Evolutionary conservation across 768 basidiomycete genomes (phyloP).

Genomic region (Ramaria sp.): DNA sequence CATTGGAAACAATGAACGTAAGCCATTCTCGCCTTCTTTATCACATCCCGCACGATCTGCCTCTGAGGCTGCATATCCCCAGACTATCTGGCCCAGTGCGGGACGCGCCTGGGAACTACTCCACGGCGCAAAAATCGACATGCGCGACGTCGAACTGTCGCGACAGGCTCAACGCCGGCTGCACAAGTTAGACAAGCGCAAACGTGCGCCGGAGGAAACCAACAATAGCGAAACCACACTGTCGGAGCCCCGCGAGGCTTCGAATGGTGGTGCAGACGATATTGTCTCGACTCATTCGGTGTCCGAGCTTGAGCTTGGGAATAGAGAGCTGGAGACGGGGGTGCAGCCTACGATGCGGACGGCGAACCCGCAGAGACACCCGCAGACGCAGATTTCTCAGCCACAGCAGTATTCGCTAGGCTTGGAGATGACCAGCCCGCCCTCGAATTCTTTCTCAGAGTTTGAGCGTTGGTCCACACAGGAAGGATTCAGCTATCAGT

Average conservation of each 20-base stretch:
- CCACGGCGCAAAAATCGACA: conserved; percentile 43
- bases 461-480: background rate
- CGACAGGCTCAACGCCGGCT: background rate
- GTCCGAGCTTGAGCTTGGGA: background rate
- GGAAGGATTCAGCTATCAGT: background rate
- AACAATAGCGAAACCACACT: background rate
- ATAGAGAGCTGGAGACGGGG: background rate
- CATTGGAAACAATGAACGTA: conserved; percentile 51
- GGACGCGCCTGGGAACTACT: conserved; percentile 65
- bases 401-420: background rate
- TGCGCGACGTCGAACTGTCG: conserved; percentile 7
- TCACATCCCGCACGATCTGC: background rate
- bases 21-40: conserved; percentile 6
- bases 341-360: background rate
- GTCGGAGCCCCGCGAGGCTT: background rate
- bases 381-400: background rate
- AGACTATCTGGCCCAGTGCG: conserved; percentile 59
- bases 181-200: background rate
- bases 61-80: background rate
- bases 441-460: background rate
- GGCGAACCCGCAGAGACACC: background rate
- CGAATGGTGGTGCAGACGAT: background rate
- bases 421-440: background rate
- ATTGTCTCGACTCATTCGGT: background rate
- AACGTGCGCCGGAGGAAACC: background rate